A percentile compares a stretch with the other conserved stretches of the same genome.
phyloP scores from a whole-genome alignment of 345 rosid species.

The Anacardium occidentale region DNA sequence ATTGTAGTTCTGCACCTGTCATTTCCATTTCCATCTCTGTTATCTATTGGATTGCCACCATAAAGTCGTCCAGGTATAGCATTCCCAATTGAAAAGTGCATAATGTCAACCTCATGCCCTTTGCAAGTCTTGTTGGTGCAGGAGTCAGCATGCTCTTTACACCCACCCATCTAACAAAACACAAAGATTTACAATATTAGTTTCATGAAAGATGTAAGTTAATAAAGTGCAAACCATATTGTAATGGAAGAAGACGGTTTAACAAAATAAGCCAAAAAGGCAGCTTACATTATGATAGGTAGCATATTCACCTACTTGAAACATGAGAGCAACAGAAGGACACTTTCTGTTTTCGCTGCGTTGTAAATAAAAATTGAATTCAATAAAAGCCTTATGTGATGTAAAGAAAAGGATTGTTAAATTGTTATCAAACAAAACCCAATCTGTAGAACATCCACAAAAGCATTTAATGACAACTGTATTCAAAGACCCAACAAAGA shows the following conservation, averaged over 20 bases:
- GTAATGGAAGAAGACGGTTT: not conserved
- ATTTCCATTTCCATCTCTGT: constrained; percentile 79
- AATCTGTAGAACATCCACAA: constrained; percentile 4
- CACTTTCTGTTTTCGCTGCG: constrained; percentile 74
- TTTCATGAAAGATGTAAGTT: not conserved
- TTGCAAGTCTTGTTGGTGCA: constrained; percentile 88
- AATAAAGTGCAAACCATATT: not conserved
- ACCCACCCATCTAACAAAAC: constrained; percentile 85
- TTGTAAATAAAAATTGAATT: constrained; percentile 22
- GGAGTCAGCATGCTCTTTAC: constrained; percentile 55
- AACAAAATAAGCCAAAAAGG: not conserved
- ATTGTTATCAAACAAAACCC: constrained; percentile 1
- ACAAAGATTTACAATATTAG: constrained; percentile 19
- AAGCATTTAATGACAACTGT: constrained; percentile 2
- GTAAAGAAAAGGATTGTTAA: constrained; percentile 21
- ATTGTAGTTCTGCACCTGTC: constrained; percentile 64
- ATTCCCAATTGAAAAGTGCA: constrained; percentile 96
- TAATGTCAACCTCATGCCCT: constrained; percentile 95
- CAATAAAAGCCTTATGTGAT: constrained; percentile 4
- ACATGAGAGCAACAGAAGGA: constrained; percentile 93
- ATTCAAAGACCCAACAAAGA: not conserved
- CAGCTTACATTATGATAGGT: constrained; percentile 77
- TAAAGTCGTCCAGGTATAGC: constrained; percentile 98
- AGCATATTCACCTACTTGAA: constrained; percentile 81
- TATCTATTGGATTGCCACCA: constrained; percentile 85